These are phyloP conservation scores for Colletotrichum australisinense DNA, from an alignment of 2,329 filamentous ascomycete genomes.

Conservation along the genomic window DNA sequence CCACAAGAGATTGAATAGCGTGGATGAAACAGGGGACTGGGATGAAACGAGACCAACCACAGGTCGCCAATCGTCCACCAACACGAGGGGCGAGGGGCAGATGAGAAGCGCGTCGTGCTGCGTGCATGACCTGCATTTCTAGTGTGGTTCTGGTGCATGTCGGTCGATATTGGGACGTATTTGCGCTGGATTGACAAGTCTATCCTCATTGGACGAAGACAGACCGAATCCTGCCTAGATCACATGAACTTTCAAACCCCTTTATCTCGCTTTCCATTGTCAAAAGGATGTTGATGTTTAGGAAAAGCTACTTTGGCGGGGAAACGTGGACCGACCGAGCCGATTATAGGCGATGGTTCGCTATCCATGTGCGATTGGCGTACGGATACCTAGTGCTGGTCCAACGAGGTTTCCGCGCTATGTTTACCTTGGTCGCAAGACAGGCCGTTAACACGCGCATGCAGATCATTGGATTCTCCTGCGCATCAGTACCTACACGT, in stretches of 20 bases:
- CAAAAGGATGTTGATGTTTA: constrained; percentile 8
- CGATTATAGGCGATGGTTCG: neutral
- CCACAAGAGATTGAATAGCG: neutral
- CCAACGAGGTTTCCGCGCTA: neutral
- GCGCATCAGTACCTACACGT: neutral
- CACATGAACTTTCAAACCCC: neutral
- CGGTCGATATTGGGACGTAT: constrained; percentile 17
- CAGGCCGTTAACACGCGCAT: neutral
- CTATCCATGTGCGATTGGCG: neutral
- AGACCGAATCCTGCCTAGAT: neutral
- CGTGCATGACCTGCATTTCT: constrained; percentile 31
- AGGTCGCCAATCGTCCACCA: neutral
- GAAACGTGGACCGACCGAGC: neutral
- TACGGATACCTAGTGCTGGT: neutral
- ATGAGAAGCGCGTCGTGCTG: constrained; percentile 6
- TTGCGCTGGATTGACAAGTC: neutral
- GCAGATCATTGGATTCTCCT: neutral
- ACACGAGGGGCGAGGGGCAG: neutral
- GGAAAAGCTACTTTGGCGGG: neutral
- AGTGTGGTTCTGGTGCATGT: constrained; percentile 21
- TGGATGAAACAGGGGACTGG: constrained; percentile 27
- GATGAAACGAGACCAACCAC: constrained; percentile 23
- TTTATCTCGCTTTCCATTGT: constrained; percentile 2
- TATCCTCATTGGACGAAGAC: neutral
- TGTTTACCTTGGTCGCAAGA: neutral